phyloP scores from a whole-genome alignment of 192 early-diverging fungal species.

The Mortierella claussenii region DNA sequence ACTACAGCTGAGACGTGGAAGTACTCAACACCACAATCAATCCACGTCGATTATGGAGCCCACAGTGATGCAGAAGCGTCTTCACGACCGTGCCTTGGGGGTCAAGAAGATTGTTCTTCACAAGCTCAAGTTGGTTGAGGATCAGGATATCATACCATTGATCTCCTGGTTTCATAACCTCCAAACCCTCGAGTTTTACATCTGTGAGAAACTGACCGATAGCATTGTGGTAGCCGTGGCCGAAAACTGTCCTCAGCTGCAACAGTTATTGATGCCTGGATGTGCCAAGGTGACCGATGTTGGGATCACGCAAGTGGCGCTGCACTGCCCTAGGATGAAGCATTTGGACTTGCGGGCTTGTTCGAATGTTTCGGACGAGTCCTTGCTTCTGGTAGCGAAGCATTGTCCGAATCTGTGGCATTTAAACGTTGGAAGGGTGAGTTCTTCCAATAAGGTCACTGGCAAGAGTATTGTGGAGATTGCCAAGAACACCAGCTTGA shows the following conservation, averaged over 20 bases:
- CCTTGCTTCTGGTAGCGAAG: conserved; percentile 52
- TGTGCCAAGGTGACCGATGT: conserved; percentile 61
- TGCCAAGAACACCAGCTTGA: conserved; percentile 55
- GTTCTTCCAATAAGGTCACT: conserved; percentile 54
- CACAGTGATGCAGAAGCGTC: conserved; percentile 38
- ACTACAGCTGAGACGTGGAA: background rate
- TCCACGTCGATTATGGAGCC: conserved; percentile 24
- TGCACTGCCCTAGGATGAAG: conserved; percentile 53
- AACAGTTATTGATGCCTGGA: conserved; percentile 59
- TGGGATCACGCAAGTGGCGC: conserved; percentile 51
- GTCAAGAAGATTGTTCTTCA: conserved; percentile 50
- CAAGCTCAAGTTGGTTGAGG: conserved; percentile 48
- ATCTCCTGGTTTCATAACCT: conserved; percentile 48
- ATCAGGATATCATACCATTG: conserved; percentile 31
- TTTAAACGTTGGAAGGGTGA: conserved; percentile 62
- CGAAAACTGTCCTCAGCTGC: conserved; percentile 48
- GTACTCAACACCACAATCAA: background rate
- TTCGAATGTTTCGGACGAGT: conserved; percentile 56
- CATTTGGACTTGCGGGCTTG: conserved; percentile 65
- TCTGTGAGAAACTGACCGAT: conserved; percentile 61
- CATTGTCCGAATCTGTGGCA: conserved; percentile 57
- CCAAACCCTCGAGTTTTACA: conserved; percentile 61
- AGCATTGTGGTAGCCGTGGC: conserved; percentile 52
- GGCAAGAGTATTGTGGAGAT: conserved; percentile 57
- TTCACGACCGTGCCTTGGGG: conserved; percentile 29